Conservation (phyloP, 495 filamentous ascomycete species). For the Melanomma pulvis-pyrius region DNA sequence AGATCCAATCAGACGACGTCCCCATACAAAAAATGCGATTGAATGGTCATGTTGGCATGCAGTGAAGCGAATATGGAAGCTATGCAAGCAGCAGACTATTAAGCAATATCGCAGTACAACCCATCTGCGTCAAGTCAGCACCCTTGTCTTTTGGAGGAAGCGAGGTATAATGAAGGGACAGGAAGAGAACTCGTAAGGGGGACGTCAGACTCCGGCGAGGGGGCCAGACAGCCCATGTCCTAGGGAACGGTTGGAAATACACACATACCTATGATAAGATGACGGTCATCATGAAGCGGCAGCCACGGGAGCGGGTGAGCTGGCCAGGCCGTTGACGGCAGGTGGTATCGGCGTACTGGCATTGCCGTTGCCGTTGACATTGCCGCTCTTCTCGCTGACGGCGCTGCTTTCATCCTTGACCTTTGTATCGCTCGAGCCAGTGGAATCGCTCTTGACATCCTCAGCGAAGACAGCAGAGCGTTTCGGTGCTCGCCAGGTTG, state of each 20-base stretch:
- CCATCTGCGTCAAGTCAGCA: slow-evolving; percentile 1
- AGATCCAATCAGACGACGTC: not conserved
- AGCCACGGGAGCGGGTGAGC: slow-evolving; percentile 51
- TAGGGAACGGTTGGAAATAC: too few relatives aligned
- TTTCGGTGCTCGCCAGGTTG: slow-evolving; percentile 79
- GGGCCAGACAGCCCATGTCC: not conserved
- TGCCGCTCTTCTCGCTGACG: slow-evolving; percentile 72
- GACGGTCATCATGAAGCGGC: slow-evolving; percentile 38
- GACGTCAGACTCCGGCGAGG: not conserved
- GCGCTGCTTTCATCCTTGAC: slow-evolving; percentile 71
- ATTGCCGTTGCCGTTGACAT: slow-evolving; percentile 51
- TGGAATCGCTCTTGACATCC: slow-evolving; percentile 56
- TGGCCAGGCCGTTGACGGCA: slow-evolving; percentile 43
- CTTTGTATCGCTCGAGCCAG: slow-evolving; percentile 74
- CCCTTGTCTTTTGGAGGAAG: not conserved
- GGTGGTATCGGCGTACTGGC: slow-evolving; percentile 47
- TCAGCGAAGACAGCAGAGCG: slow-evolving; percentile 47
- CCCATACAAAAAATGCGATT: not conserved
- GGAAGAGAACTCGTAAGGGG: not conserved
- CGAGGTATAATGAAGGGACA: not conserved
- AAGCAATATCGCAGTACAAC: not conserved
- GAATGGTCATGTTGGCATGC: not conserved
- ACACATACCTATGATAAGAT: slow-evolving; percentile 36
- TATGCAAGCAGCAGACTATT: not conserved
- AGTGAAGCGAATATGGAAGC: not conserved